Evolutionary conservation across 306 rosid genomes (phyloP).

Genomic region (Vigna unguiculata): DNA sequence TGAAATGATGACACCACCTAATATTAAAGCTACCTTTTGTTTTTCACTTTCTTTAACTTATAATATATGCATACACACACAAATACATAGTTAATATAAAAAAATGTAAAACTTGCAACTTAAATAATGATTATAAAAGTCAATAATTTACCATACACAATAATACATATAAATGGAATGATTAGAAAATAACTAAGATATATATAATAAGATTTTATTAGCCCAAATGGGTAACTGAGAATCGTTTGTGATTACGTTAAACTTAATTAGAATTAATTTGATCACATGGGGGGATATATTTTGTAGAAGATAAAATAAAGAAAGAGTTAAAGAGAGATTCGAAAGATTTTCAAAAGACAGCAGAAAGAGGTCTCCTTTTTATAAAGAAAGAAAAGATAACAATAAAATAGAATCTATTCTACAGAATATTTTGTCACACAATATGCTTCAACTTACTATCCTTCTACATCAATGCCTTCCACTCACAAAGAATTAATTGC

Average conservation of each 20-base stretch:
- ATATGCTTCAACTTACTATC: constrained; percentile 42
- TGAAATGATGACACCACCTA: constrained; percentile 25
- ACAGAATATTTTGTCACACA: constrained; percentile 51
- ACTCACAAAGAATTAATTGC: constrained; percentile 42
- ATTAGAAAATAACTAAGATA: neutral
- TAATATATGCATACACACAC: neutral
- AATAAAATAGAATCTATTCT: constrained; percentile 66
- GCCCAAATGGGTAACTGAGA: neutral
- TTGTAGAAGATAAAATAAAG: constrained; percentile 31
- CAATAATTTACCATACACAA: neutral
- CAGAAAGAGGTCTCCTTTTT: constrained; percentile 65
- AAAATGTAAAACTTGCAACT: neutral
- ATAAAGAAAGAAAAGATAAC: constrained; percentile 59
- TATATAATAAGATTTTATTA: neutral
- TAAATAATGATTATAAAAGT: neutral
- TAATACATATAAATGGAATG: neutral
- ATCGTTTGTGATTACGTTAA: neutral
- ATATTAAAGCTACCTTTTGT: neutral
- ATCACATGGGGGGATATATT: constrained; percentile 19
- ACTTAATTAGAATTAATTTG: neutral
- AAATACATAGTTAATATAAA: neutral
- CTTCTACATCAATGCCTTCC: constrained; percentile 47
- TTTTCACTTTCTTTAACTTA: neutral
- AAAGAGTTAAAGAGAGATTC: constrained; percentile 32
- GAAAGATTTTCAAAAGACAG: constrained; percentile 49